Conservation (phyloP, 2,329 filamentous ascomycete genomes). For the Hypoxylon sp. region DNA sequence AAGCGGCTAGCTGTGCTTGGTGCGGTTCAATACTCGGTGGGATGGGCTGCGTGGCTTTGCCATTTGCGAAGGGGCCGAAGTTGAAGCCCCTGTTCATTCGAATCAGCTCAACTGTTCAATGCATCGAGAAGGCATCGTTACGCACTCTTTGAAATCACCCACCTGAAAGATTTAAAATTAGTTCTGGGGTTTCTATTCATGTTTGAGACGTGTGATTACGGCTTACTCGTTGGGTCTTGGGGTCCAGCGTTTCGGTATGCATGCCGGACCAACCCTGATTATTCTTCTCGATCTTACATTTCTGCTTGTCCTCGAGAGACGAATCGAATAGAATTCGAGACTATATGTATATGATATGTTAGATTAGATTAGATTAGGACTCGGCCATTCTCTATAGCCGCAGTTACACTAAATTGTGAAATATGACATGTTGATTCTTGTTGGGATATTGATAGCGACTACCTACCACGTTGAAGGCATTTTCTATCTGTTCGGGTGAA, state of each 20-base stretch:
- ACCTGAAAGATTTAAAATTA: constrained; percentile 63
- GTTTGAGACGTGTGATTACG: neutral
- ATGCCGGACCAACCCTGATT: constrained; percentile 93
- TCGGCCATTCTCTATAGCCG: neutral
- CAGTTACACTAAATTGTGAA: neutral
- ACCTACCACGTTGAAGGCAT: constrained; percentile 80
- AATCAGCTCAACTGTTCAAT: constrained; percentile 19
- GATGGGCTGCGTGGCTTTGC: constrained; percentile 82
- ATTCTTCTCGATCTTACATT: constrained; percentile 81
- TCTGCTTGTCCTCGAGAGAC: constrained; percentile 78
- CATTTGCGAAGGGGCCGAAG: constrained; percentile 81
- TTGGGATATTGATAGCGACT: neutral
- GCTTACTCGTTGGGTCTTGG: constrained; percentile 81
- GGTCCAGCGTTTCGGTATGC: constrained; percentile 90
- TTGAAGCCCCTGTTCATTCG: constrained; percentile 80
- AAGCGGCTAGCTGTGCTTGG: constrained; percentile 74
- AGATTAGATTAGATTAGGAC: constrained; percentile 23
- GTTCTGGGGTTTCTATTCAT: constrained; percentile 1
- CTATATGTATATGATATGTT: constrained; percentile 58
- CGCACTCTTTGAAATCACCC: constrained; percentile 90
- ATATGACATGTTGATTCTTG: neutral
- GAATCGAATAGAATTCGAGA: constrained; percentile 81
- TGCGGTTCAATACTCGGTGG: constrained; percentile 74
- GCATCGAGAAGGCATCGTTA: constrained; percentile 21
- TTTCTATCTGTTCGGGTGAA: constrained; percentile 73